Evolutionary conservation across 23 red algal genomes (phyloP), one percentile per base, ranked within the genome.

Genomic region (Gracilaria caudata): DNA sequence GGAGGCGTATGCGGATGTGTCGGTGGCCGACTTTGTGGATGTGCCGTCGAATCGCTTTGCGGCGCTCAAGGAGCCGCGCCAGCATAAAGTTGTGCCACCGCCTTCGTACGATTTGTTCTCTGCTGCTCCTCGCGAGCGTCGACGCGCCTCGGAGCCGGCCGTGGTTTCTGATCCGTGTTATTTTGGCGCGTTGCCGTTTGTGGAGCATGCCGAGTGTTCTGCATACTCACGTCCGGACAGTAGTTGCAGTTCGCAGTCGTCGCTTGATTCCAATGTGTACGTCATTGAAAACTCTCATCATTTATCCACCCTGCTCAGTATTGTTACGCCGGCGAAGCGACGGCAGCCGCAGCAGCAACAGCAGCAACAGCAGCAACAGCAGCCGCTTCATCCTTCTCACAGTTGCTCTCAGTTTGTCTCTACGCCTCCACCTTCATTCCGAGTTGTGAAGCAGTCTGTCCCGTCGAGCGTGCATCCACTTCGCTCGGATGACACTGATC

Each of bases 11-110:
- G 58, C 60, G 17, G 12, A 64, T 8, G 81, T 85, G 24, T 32
- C 23, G 12, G 82, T 86, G 16, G 44, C 68, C 3, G 82, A 86
- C 26, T 86, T 86, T 44, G 82, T 86, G 5, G 38, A 75, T 14
- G 70, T 47, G 70, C 70, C 70, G 39, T 19, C 38, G 24, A 23
- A 25, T 9, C 70, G 70, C 21, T 75, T 75, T 47, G 70, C 70
- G 1, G 70, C 1, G 7, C 0, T 5, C 0, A 1, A 38, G 20
- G 25, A 49, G 6, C 43, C 70, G 43, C 70, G 12, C 4, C 8
- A n/a, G 25, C n/a, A 75, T 36, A 75, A 75, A n/a, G n/a, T 75
- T 0, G 0, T 0, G 23, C 70, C 3, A 1, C 70, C 70, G 70
- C 70, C 70, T 25, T 40, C 66, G 33, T 72, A 39, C 66, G 66